A percentile compares a stretch with the other conserved stretches of the same genome.
Conservation (phyloP, 352 stramenopile genomes). For the Aphanomyces euteiches region DNA sequence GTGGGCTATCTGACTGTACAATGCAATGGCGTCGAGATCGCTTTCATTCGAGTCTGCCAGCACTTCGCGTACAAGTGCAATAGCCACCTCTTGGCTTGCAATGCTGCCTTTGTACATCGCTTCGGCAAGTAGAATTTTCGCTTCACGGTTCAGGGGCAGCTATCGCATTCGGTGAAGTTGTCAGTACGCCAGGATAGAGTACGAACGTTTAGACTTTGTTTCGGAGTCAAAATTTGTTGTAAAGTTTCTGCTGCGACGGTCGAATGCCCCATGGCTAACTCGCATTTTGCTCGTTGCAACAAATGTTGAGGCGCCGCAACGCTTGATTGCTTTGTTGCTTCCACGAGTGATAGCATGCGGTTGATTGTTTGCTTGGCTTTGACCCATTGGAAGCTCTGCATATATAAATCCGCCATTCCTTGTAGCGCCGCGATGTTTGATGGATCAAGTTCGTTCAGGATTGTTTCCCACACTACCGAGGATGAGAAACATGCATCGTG, state of each 20-base stretch:
- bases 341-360: not conserved
- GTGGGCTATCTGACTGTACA: slow-evolving; percentile 60
- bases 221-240: slow-evolving; percentile 10
- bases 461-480: slow-evolving; percentile 18
- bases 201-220: not conserved
- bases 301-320: not conserved
- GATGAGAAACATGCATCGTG: not conserved
- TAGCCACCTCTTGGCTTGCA: slow-evolving; percentile 49
- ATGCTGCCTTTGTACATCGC: slow-evolving; percentile 46
- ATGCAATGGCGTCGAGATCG: slow-evolving; percentile 51
- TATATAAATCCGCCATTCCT: slow-evolving; percentile 23
- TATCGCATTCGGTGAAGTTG: slow-evolving; percentile 28
- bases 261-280: not conserved
- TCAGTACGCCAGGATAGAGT: slow-evolving; percentile 31
- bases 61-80: slow-evolving; percentile 52
- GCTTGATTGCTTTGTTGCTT: not conserved
- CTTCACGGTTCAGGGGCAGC: slow-evolving; percentile 35
- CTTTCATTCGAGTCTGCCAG: slow-evolving; percentile 51
- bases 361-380: slow-evolving; percentile 4
- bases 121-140: slow-evolving; percentile 23
- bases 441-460: slow-evolving; percentile 14
- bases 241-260: not conserved
- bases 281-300: slow-evolving; percentile 9
- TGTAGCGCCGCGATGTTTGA: not conserved
- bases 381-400: slow-evolving; percentile 8